Base-by-base conservation (phyloP, 345 rosid species). In the Rhizophora apiculata region DNA sequence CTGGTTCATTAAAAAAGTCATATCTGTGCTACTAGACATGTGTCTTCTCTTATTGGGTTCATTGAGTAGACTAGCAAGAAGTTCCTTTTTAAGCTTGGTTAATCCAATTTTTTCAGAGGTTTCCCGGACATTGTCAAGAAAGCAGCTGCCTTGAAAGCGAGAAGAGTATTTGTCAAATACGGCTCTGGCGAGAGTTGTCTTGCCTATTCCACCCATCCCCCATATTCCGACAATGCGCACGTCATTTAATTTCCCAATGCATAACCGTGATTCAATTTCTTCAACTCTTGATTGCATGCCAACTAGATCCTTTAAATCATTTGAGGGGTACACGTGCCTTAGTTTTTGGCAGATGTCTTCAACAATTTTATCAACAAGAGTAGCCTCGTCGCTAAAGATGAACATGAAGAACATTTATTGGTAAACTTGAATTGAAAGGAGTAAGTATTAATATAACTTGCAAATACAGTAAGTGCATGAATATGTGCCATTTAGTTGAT, bases 191-290 rank as follows among this genome's bases (percentile, higher is more conserved):
- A 78, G 19, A 8, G 79, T 70, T 5, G 81, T 78, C 59, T 78
- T 74, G 26, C 78, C 75, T 5, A 74, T 18, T 3, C 78, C 81
- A 22, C 71, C 67, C 36, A 78, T 70, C 1, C 78, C 78, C 0
- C 71, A 74, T 30, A 78, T 65, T 21, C 74, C 81, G 30, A 73
- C 37, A 8, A 60, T 6, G 3, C 64, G 31, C 16, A 62, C 72
- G 0, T 55, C 48, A 11, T 43, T 1, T 2, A 43, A 10, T 0
- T 37, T 18, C 0, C 9, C 68, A 19, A 30, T 9, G 4, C 22
- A 19, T 11, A 72, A 31, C 34, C 49, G 1, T 9, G 0, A 13
- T 34, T 39, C 22, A 9, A 78, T 2, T 53, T 30, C 20, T 21
- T 63, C 22, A 6, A 58, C n/a, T 8, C 26, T 67, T 16, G 32